Conservation (phyloP, 768 basidiomycete species). For the Dioszegia hungarica region DNA sequence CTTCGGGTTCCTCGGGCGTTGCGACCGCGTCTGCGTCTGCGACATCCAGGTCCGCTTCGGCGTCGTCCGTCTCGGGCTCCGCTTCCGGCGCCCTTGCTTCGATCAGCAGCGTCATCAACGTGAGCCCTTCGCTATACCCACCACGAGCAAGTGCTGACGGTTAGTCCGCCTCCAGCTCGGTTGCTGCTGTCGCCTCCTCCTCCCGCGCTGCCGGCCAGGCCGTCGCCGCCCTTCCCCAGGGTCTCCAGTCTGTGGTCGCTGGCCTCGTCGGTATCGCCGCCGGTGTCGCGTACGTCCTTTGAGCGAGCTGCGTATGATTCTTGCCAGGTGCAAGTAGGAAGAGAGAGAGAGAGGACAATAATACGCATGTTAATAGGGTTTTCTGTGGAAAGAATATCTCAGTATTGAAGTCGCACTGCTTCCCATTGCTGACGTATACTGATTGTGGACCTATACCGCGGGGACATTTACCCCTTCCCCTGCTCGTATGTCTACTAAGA, state of each 20-base stretch:
- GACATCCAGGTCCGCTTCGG: neutral
- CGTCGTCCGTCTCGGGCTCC: neutral
- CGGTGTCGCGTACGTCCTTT: slow-evolving; percentile 14
- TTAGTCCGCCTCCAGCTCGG: neutral
- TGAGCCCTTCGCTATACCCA: neutral
- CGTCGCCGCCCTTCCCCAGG: slow-evolving; percentile 7
- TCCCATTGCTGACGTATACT: neutral
- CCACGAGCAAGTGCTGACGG: neutral
- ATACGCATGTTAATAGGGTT: too few species aligned
- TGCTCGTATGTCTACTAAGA: slow-evolving; percentile 1
- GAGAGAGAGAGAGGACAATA: neutral
- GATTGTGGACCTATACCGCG: neutral
- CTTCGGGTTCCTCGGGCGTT: neutral
- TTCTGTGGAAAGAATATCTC: too few species aligned
- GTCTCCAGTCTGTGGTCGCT: neutral
- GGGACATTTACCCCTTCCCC: neutral
- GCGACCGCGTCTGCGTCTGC: neutral
- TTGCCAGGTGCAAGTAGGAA: too few species aligned
- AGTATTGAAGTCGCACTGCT: too few species aligned
- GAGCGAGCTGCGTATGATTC: neutral
- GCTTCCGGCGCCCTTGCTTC: neutral
- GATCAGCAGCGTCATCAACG: neutral
- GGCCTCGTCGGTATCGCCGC: slow-evolving; percentile 14
- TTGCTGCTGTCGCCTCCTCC: slow-evolving; percentile 7
- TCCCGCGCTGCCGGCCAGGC: slow-evolving; percentile 5